phyloP scores from a whole-genome alignment of 192 early-diverging fungal species.

The Mortierella alpina region DNA sequence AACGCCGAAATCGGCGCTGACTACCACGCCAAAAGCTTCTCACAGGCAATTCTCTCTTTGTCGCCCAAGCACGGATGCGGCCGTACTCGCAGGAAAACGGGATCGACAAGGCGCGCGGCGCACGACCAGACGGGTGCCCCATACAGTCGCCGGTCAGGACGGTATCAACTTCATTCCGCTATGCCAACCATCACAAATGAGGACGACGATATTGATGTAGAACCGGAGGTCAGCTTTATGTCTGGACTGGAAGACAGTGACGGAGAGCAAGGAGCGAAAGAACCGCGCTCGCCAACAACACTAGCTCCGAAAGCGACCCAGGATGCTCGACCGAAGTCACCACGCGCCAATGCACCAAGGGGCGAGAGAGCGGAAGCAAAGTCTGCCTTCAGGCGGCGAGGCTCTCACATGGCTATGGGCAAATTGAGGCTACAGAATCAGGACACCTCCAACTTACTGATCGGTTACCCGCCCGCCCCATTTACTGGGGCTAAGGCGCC shows the following conservation, averaged over 20 bases:
- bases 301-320: background rate
- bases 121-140: background rate
- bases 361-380: background rate
- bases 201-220: slow-evolving; percentile 50
- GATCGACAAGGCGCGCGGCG: background rate
- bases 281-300: background rate
- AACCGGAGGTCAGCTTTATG: slow-evolving; percentile 36
- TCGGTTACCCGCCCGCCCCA: slow-evolving; percentile 31
- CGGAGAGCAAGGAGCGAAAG: slow-evolving; percentile 9
- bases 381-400: background rate
- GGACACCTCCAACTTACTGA: background rate
- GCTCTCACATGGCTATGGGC: background rate
- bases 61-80: background rate
- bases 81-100: slow-evolving; percentile 16
- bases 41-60: slow-evolving; percentile 33
- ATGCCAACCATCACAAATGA: slow-evolving; percentile 36
- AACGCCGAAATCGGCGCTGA: slow-evolving; percentile 20
- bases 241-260: slow-evolving; percentile 32
- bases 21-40: slow-evolving; percentile 45
- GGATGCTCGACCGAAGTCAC: background rate
- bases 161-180: slow-evolving; percentile 18
- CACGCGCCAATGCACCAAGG: background rate
- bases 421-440: slow-evolving; percentile 6
- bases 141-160: slow-evolving; percentile 21
- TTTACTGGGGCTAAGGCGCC: slow-evolving; percentile 40